phyloP scores from a whole-genome alignment of 2,329 filamentous ascomycete genomes.

The Graphilbum sp. region DNA sequence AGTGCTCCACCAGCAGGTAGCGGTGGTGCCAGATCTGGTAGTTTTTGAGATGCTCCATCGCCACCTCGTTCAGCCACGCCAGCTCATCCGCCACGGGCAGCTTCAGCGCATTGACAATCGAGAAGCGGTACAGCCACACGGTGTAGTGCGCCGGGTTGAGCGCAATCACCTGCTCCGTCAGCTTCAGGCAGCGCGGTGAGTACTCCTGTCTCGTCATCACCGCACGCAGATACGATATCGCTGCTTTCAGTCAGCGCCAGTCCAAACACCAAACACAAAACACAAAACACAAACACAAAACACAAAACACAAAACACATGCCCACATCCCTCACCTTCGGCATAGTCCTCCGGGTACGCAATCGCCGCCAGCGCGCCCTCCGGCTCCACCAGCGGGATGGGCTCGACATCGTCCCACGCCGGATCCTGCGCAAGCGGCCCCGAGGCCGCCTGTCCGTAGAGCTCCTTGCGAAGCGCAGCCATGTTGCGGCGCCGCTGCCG shows the following conservation, averaged over 20 bases:
- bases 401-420: constrained; percentile 68
- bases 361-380: constrained; percentile 79
- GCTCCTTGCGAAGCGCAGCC: constrained; percentile 30
- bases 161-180: constrained; percentile 79
- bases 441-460: constrained; percentile 32
- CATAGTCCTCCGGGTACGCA: constrained; percentile 77
- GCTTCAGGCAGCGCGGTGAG: constrained; percentile 57
- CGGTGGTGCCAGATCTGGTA: constrained; percentile 92
- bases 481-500: constrained; percentile 31
- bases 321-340: constrained; percentile 57
- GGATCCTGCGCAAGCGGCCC: constrained; percentile 48
- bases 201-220: constrained; percentile 82
- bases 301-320: no score
- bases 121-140: constrained; percentile 90
- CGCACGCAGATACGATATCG: constrained; percentile 82
- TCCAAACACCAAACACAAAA: neutral
- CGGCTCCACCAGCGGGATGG: constrained; percentile 72
- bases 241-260: constrained; percentile 20
- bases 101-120: constrained; percentile 52
- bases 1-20: constrained; percentile 45
- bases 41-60: constrained; percentile 79
- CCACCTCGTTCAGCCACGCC: constrained; percentile 70
- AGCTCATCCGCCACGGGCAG: constrained; percentile 57
- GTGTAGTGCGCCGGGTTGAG: constrained; percentile 98
- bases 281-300: neutral